These are phyloP conservation scores for Calonectria pseudoturangicola DNA, from an alignment of 2,329 filamentous ascomycete genomes.

Conservation along the genomic window DNA sequence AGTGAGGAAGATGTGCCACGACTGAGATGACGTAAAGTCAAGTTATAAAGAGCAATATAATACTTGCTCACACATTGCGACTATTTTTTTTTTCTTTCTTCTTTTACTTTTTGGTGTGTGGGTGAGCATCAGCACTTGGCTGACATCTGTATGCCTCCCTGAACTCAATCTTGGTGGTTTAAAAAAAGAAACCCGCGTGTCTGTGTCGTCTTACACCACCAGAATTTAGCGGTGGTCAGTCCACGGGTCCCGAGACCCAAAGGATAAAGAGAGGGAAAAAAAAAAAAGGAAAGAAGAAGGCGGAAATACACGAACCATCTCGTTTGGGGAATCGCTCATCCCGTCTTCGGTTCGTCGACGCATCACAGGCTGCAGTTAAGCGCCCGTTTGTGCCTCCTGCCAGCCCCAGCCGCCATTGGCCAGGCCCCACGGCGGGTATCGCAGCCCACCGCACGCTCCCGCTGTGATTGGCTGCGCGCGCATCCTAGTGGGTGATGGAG, in stretches of 20 bases:
- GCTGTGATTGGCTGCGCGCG: constrained; percentile 14
- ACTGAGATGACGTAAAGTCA: neutral
- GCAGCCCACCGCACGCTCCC: neutral
- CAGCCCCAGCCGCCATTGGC: neutral
- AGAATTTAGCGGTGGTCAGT: constrained; percentile 21
- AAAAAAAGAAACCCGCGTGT: neutral
- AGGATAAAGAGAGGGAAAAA: neutral
- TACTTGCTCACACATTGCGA: neutral
- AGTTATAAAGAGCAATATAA: neutral
- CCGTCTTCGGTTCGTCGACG: neutral
- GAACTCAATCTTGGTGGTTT: neutral
- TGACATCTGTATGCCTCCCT: neutral
- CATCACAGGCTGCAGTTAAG: constrained; percentile 32
- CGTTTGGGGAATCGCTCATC: neutral
- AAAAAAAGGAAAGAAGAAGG: neutral
- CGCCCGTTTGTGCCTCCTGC: constrained; percentile 21
- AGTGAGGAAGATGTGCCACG: neutral
- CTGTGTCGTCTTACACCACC: neutral
- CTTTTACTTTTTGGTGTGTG: neutral
- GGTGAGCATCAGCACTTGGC: neutral
- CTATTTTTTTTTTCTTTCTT: neutral
- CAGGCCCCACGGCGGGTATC: constrained; percentile 12
- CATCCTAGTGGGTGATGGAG: constrained; percentile 8
- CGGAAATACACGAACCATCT: neutral
- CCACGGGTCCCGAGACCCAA: neutral